phyloP scores from a whole-genome alignment of 805 yeast genomes.

The Ogataea glucozyma region DNA sequence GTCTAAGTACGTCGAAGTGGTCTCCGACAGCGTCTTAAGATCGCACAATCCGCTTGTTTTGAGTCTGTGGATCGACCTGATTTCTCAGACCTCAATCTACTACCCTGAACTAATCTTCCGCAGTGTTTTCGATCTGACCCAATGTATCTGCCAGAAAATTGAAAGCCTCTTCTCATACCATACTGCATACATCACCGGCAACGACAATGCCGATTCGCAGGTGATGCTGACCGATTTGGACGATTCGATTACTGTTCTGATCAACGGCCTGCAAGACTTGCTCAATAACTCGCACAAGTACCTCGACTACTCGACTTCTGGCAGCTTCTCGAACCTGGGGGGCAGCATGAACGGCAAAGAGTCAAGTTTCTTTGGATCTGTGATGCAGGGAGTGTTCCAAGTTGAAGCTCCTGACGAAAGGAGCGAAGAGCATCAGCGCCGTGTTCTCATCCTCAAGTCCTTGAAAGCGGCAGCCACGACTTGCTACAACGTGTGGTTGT shows the following conservation, averaged over 20 bases:
- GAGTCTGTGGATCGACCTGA: slow-evolving; percentile 31
- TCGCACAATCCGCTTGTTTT: slow-evolving; percentile 26
- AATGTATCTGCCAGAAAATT: slow-evolving; percentile 31
- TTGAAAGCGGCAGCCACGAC: slow-evolving; percentile 59
- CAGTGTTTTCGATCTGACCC: slow-evolving; percentile 25
- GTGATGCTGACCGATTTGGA: slow-evolving; percentile 25
- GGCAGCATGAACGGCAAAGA: slow-evolving; percentile 31
- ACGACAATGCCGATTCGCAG: slow-evolving; percentile 21
- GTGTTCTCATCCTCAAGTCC: slow-evolving; percentile 59
- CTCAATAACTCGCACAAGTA: slow-evolving; percentile 59
- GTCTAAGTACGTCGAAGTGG: slow-evolving; percentile 28
- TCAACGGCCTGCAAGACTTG: slow-evolving; percentile 66
- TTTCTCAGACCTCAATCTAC: slow-evolving; percentile 24
- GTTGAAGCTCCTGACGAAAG: slow-evolving; percentile 61
- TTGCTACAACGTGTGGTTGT: slow-evolving; percentile 67
- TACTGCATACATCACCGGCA: slow-evolving; percentile 13
- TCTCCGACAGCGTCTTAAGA: slow-evolving; percentile 27
- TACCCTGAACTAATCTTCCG: slow-evolving; percentile 30
- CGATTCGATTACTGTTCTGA: slow-evolving; percentile 45
- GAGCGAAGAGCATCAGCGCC: slow-evolving; percentile 51
- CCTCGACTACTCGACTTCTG: slow-evolving; percentile 31
- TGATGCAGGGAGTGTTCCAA: slow-evolving; percentile 77
- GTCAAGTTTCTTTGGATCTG: slow-evolving; percentile 61
- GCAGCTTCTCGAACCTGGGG: slow-evolving; percentile 17
- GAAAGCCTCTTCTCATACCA: slow-evolving; percentile 26